phyloP scores from a whole-genome alignment of 2,329 filamentous ascomycete species.

The Daldinia eschscholtzii region DNA sequence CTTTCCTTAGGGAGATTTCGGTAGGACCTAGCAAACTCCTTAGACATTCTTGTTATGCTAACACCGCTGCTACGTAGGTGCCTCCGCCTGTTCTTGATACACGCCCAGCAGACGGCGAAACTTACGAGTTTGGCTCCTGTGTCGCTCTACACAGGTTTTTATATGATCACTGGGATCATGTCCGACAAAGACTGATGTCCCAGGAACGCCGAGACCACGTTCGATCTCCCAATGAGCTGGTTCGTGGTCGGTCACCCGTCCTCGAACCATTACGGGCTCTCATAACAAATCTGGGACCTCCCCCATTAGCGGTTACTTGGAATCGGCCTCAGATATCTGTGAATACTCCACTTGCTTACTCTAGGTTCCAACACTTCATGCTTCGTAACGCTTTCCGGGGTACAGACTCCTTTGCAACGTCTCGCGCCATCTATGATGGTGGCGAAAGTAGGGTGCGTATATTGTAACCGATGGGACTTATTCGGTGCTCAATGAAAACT shows the following conservation, averaged over 20 bases:
- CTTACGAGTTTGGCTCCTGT: slow-evolving; percentile 78
- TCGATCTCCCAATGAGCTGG: slow-evolving; percentile 66
- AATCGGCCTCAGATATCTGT: slow-evolving; percentile 74
- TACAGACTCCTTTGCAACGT: slow-evolving; percentile 73
- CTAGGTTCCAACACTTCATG: slow-evolving; percentile 80
- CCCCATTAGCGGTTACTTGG: slow-evolving; percentile 76
- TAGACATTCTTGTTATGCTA: slow-evolving; percentile 23
- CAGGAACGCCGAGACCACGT: slow-evolving; percentile 70
- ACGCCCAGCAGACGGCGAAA: slow-evolving; percentile 58
- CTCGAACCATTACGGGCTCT: slow-evolving; percentile 71
- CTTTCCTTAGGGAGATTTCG: slow-evolving; percentile 76
- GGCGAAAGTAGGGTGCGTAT: slow-evolving; percentile 72
- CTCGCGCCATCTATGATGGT: slow-evolving; percentile 76
- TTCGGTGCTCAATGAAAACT: slow-evolving; percentile 16
- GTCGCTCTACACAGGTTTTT: slow-evolving; percentile 76
- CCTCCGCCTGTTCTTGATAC: slow-evolving; percentile 62
- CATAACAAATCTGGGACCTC: slow-evolving; percentile 75
- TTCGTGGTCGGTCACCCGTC: slow-evolving; percentile 66
- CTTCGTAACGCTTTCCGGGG: slow-evolving; percentile 75
- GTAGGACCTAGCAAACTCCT: slow-evolving; percentile 55
- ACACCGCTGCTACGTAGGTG: slow-evolving; percentile 53
- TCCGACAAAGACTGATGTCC: slow-evolving; percentile 72
- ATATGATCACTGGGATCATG: slow-evolving; percentile 79
- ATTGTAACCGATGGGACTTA: background rate
- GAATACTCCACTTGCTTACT: slow-evolving; percentile 74